A percentile compares a stretch with the other conserved stretches of the same genome.
Conservation (phyloP, 176 grass and related monocot species). For the Lolium rigidum region DNA sequence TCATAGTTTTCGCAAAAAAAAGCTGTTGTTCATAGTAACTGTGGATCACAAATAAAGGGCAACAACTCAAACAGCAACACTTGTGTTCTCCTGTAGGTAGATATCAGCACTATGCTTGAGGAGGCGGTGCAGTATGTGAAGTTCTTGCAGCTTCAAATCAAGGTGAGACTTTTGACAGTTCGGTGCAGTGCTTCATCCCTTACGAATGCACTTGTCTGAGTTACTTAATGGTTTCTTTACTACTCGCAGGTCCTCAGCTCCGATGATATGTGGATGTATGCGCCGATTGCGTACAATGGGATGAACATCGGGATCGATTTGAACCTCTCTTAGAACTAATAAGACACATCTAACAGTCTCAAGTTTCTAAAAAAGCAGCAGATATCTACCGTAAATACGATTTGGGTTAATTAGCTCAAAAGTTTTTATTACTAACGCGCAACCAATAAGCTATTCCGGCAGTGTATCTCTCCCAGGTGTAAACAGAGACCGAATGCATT, state of each 20-base stretch:
- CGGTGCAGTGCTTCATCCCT: background rate
- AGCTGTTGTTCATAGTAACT: background rate
- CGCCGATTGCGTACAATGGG: conserved; percentile 86
- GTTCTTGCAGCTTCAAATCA: conserved; percentile 88
- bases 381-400: conserved; percentile 13
- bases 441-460: conserved; percentile 41
- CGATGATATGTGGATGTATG: conserved; percentile 89
- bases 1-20: background rate
- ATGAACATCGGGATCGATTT: conserved; percentile 79
- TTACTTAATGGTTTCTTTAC: conserved; percentile 36
- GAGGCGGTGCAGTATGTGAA: conserved; percentile 89
- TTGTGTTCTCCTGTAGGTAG: conserved; percentile 57
- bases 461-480: conserved; percentile 1
- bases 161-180: conserved; percentile 45
- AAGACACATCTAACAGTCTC: conserved; percentile 17
- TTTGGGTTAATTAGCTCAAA: conserved; percentile 23
- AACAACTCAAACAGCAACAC: conserved; percentile 14
- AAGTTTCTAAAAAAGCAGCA: background rate
- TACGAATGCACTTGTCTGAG: background rate
- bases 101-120: conserved; percentile 96
- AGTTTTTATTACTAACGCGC: conserved; percentile 31
- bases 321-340: conserved; percentile 48
- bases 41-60: background rate
- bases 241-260: conserved; percentile 74
- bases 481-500: conserved; percentile 21